Evolutionary conservation across 2,329 filamentous ascomycete genomes (phyloP).

Genomic region (Alternaria consortialis): DNA sequence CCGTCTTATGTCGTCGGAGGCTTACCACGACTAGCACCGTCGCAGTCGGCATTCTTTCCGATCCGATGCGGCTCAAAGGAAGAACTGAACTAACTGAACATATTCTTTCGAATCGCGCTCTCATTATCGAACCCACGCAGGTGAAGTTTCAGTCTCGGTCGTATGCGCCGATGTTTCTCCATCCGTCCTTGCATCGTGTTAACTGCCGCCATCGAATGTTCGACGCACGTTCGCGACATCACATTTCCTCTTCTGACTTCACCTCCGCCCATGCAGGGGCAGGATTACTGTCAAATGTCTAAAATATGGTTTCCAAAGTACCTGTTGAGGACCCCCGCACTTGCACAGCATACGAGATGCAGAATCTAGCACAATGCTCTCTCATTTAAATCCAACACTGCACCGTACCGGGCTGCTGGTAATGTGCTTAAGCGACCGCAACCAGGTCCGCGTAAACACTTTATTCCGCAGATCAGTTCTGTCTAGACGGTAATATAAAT

Average conservation of each 20-base stretch:
- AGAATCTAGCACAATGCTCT: conserved; percentile 27
- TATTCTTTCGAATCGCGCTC: background rate
- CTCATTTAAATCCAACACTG: conserved; percentile 29
- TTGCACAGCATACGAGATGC: conserved; percentile 18
- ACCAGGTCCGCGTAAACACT: conserved; percentile 24
- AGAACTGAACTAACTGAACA: background rate
- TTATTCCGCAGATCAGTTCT: conserved; percentile 30
- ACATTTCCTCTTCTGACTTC: background rate
- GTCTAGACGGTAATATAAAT: conserved; percentile 18
- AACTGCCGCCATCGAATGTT: conserved; percentile 7
- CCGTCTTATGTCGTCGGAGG: background rate
- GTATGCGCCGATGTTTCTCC: background rate
- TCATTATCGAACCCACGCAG: background rate
- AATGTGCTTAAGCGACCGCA: conserved; percentile 18
- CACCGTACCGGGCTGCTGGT: conserved; percentile 34
- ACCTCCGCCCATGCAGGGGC: conserved; percentile 14
- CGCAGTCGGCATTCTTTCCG: conserved; percentile 10
- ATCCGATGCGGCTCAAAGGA: conserved; percentile 15
- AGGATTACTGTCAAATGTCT: background rate
- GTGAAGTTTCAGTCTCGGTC: background rate
- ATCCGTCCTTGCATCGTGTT: conserved; percentile 3
- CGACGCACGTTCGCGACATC: conserved; percentile 5
- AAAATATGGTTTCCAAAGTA: conserved; percentile 15
- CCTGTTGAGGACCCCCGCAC: conserved; percentile 18
- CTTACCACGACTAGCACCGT: background rate